Evolutionary conservation across 2,329 filamentous ascomycete genomes (phyloP), one percentile per base, ranked within the genome.

Genomic region (Orbilia brochopaga): DNA sequence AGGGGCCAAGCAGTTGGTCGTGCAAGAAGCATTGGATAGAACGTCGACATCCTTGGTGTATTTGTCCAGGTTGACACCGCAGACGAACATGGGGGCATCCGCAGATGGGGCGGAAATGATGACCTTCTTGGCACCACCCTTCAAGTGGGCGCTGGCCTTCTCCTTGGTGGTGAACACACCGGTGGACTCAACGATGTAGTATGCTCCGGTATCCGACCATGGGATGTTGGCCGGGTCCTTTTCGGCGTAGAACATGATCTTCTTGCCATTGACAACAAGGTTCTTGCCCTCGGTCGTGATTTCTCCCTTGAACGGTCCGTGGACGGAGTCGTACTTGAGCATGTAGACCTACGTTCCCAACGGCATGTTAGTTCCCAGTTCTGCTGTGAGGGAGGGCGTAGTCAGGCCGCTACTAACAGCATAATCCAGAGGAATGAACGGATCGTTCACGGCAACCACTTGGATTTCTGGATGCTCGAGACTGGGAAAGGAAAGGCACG

Each of bases 1-100:
- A 81, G 94, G 94, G 82, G 94, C 94, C 83, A 99, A 85, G 89
- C 94, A 97, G 91, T 99, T 99, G 87, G 94, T 97, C 82, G 94
- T 99, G 91, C 94, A 97, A 78, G 94, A 97, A 79, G 94, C 94
- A 86, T 99, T 99, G 85, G 94, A 97, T 85, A 97, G 91, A 82
- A 99, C 89, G 79, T 91, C 85, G 82, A 94, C 87, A 81, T 90
- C 90, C 81, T 89, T 88, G 82, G 90, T 93, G 89, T 97, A 97
- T 79, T 83, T 86, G 82, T 92, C 87, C 84, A 97, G 86, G 87
- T 97, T 99, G 85, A 99, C 94, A 81, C 94, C 94, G 88, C 97
- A 95, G 81, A 99, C 94, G 88, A 95, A 99, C 94, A 99, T 99
- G 81, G 93, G 93, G 80, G 94, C 94, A 85, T 99, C 94, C 77